Evolutionary conservation across 768 basidiomycete genomes (phyloP).

Genomic region (Lentinula guzmanii): DNA sequence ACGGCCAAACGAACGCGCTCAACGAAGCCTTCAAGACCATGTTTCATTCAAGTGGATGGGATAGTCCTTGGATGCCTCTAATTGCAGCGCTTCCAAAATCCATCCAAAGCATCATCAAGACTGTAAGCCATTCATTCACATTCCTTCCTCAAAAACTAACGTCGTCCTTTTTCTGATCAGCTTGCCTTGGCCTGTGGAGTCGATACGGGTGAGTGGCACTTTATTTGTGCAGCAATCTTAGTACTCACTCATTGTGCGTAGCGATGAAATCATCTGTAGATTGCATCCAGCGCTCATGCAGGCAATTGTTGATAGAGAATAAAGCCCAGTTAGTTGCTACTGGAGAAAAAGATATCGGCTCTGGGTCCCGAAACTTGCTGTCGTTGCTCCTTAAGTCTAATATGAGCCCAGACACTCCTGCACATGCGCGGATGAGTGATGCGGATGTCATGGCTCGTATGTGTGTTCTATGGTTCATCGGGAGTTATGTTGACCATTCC

Average conservation of each 20-base stretch:
- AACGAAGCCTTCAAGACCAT: slow-evolving; percentile 46
- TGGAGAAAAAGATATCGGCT: slow-evolving; percentile 8
- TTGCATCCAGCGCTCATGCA: slow-evolving; percentile 13
- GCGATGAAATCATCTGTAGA: neutral
- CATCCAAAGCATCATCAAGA: slow-evolving; percentile 28
- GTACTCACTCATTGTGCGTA: slow-evolving; percentile 33
- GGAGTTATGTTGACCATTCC: neutral
- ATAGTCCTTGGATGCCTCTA: slow-evolving; percentile 20
- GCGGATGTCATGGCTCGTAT: slow-evolving; percentile 35
- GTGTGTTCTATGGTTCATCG: neutral
- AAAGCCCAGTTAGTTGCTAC: slow-evolving; percentile 25
- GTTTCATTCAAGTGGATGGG: slow-evolving; percentile 32
- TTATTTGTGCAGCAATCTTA: slow-evolving; percentile 6
- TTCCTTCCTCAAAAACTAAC: neutral
- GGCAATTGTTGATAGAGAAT: slow-evolving; percentile 41
- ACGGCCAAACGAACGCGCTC: slow-evolving; percentile 37
- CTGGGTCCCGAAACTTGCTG: slow-evolving; percentile 38
- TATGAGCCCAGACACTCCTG: slow-evolving; percentile 39
- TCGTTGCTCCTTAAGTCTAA: slow-evolving; percentile 44
- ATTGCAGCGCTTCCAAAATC: slow-evolving; percentile 16
- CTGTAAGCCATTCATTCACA: slow-evolving; percentile 20
- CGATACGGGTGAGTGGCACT: slow-evolving; percentile 18
- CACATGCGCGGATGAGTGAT: slow-evolving; percentile 38
- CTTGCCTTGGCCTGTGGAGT: slow-evolving; percentile 15
- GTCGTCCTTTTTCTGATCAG: neutral